Conservation (phyloP, 176 grass and related monocot genomes). For the Carex cristatella region DNA sequence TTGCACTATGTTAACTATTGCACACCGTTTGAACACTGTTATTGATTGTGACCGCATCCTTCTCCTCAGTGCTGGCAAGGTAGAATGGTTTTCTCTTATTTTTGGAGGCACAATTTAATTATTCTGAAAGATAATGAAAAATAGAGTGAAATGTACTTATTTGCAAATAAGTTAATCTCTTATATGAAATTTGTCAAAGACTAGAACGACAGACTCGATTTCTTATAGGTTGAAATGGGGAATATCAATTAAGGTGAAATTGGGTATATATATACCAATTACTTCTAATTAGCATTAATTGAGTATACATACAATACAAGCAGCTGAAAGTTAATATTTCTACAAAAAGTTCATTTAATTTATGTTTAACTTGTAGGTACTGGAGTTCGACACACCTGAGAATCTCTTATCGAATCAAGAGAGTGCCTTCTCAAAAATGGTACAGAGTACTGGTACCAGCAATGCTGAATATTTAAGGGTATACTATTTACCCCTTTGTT, state of each 20-base stretch:
- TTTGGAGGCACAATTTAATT: not conserved
- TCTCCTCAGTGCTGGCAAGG: conserved; percentile 79
- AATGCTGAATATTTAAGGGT: conserved; percentile 97
- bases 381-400: conserved; percentile 87
- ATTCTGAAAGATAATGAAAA: not conserved
- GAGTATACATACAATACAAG: not conserved
- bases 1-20: conserved; percentile 98
- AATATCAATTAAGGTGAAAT: not conserved
- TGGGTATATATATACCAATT: not conserved
- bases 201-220: not conserved
- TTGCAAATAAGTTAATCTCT: not conserved
- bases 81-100: conserved; percentile 14
- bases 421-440: conserved; percentile 97
- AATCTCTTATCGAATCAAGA: conserved; percentile 76
- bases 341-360: not conserved
- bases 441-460: conserved; percentile 87
- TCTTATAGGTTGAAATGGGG: not conserved
- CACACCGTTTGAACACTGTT: conserved; percentile 86
- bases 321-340: not conserved
- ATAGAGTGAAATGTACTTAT: not conserved
- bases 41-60: conserved; percentile 90
- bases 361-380: conserved; percentile 46
- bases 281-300: not conserved
- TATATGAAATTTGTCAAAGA: not conserved
- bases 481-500: not conserved